A percentile compares a stretch with the other conserved stretches of the same genome.
Conservation (phyloP, 805 yeast species). For the Komagataella kurtzmanii region DNA sequence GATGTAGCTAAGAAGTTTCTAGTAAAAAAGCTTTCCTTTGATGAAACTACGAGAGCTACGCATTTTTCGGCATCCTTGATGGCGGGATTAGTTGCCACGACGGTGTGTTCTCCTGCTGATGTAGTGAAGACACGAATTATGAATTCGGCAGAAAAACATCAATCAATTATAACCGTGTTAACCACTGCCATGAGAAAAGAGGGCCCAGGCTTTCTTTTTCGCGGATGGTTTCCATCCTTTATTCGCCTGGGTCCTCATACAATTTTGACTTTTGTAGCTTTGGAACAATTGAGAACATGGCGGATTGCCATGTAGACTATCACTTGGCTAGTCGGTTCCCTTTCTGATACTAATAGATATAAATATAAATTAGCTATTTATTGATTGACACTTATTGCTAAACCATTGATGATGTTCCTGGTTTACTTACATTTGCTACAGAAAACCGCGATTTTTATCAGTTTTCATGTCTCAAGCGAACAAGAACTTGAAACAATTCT, state of each 20-base stretch:
- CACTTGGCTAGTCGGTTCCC: constrained; percentile 1
- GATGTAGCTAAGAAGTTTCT: constrained; percentile 57
- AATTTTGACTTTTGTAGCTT: constrained; percentile 52
- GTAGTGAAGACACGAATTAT: constrained; percentile 81
- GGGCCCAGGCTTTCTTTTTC: constrained; percentile 70
- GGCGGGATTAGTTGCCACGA: constrained; percentile 84
- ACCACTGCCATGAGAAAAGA: constrained; percentile 44
- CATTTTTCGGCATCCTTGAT: constrained; percentile 68
- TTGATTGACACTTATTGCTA: background rate
- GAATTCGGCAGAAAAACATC: constrained; percentile 42
- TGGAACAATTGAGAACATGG: constrained; percentile 44
- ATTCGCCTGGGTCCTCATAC: constrained; percentile 79
- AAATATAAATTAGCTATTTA: background rate
- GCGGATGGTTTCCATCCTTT: constrained; percentile 88
- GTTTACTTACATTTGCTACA: background rate
- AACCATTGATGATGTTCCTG: constrained; percentile 3
- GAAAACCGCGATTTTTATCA: too few species aligned
- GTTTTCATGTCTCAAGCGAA: background rate
- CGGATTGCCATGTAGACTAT: constrained; percentile 1
- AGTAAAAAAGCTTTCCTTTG: constrained; percentile 33
- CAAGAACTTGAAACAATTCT: background rate
- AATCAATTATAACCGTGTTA: constrained; percentile 38
- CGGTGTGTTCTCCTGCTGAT: constrained; percentile 88
- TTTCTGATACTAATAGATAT: constrained; percentile 1
- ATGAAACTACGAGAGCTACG: constrained; percentile 50